A percentile compares a stretch with the other conserved stretches of the same genome.
Evolutionary conservation across 495 filamentous ascomycete genomes (phyloP).

Genomic region (Aspergillus baeticus): DNA sequence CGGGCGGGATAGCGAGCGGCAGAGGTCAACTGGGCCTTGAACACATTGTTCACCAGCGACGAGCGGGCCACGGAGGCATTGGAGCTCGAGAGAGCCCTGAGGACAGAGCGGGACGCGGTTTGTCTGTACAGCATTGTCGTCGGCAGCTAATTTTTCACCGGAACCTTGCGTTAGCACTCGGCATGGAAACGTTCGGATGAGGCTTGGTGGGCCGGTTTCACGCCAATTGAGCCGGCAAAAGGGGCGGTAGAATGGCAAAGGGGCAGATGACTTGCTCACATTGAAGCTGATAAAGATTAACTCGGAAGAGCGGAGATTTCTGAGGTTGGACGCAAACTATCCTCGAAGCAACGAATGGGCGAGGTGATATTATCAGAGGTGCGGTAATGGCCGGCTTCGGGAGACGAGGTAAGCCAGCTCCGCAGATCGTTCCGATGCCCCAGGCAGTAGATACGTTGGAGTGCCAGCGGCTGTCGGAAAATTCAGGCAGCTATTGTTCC

Average conservation of each 20-base stretch:
- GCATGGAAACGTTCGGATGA: slow-evolving; percentile 37
- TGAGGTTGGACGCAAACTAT: slow-evolving; percentile 31
- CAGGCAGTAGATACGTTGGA: too few relatives aligned
- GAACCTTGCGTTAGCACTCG: slow-evolving; percentile 28
- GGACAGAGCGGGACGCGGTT: slow-evolving; percentile 45
- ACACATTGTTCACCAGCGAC: slow-evolving; percentile 38
- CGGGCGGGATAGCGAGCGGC: slow-evolving; percentile 38
- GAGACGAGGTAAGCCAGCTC: slow-evolving; percentile 28
- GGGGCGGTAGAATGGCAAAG: slow-evolving; percentile 20
- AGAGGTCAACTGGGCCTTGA: slow-evolving; percentile 48
- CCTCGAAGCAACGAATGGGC: slow-evolving; percentile 37
- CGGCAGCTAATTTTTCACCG: slow-evolving; percentile 38
- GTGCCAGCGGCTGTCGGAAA: slow-evolving; percentile 1
- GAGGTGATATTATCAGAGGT: slow-evolving; percentile 44
- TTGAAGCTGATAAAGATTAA: slow-evolving; percentile 31
- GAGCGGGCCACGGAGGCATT: slow-evolving; percentile 48
- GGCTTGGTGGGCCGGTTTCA: slow-evolving; percentile 18
- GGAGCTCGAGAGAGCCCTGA: slow-evolving; percentile 48
- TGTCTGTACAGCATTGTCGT: slow-evolving; percentile 50
- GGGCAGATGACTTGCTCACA: slow-evolving; percentile 40
- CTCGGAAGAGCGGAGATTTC: slow-evolving; percentile 31
- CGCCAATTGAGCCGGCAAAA: slow-evolving; percentile 38
- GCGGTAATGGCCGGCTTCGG: slow-evolving; percentile 32
- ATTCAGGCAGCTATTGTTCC: slow-evolving; percentile 13
- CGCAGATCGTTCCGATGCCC: slow-evolving; percentile 30